Base-by-base conservation (phyloP, 1,284 basidiomycete genomes). In the Leccinum pachyderme region DNA sequence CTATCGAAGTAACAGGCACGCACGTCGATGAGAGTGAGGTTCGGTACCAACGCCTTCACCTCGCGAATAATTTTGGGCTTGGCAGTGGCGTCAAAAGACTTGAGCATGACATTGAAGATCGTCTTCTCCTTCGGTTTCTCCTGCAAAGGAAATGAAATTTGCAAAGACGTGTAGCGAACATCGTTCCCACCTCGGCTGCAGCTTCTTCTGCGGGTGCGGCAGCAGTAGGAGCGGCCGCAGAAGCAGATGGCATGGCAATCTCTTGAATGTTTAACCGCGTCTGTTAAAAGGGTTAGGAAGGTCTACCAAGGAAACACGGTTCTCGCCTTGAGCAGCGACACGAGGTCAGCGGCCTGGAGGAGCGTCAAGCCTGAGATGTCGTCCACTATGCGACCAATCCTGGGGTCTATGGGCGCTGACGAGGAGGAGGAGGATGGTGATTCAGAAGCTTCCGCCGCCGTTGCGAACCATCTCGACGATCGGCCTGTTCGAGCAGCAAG, bases 121-220 rank as follows among this genome's bases (percentile, higher is more conserved):
- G 95, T 97, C 86, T 99, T 99, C 77, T 99, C 97, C 78, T 98
- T 98, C 49, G 95, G 95, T 73, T 97, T 97, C 72, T 95, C 95
- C 83, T 93, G 63, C 27, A 47, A 41, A 22, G 28, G 7, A 44
- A 22, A 39, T 52, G 39, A 41, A 24, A 15, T 27, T 13, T 18
- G 54, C 41, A 29, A 18, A 53, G 29, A 49, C 37, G 37, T 1
- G 31, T 4, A 4, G 13, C 2, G 15, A 28, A 15, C 2, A 0
- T 2, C 13, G 13, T 44, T 29, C 82, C 59, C 61, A 89, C 90
- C 72, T 84, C 82, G 46, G 69, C 85, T 25, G 84, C 77, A 60
- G 86, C 85, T 46, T 89, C 89, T 25, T 82, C 80, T 25, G 75
- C 78, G 7, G 66, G 59, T 11, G 54, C 54, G 5, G 83, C 77